phyloP scores from a whole-genome alignment of 805 yeast species.

The Pichia heedii region DNA sequence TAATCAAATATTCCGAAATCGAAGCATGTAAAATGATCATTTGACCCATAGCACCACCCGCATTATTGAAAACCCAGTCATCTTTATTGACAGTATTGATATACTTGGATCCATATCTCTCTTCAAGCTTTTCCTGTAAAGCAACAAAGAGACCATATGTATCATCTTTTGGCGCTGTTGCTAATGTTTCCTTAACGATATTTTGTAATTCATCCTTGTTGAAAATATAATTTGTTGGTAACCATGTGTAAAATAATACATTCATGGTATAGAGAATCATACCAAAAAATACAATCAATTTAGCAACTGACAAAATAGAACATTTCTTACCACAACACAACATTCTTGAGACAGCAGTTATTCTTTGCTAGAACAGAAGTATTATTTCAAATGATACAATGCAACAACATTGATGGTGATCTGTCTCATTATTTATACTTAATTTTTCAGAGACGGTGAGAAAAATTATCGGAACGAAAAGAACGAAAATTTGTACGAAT shows the following conservation, averaged over 20 bases:
- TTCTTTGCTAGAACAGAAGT: too few relatives aligned
- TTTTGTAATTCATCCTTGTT: constrained; percentile 53
- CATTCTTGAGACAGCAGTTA: not conserved
- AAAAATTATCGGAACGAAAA: too few relatives aligned
- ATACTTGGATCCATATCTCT: constrained; percentile 54
- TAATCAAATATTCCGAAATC: constrained; percentile 80
- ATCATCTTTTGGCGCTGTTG: constrained; percentile 45
- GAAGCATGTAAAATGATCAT: constrained; percentile 96
- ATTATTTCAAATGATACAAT: too few relatives aligned
- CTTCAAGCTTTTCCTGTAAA: constrained; percentile 48
- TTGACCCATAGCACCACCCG: constrained; percentile 98
- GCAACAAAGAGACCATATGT: constrained; percentile 56
- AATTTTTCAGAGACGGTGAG: too few relatives aligned
- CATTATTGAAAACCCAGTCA: constrained; percentile 95
- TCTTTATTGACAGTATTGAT: constrained; percentile 65
- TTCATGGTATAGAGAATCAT: constrained; percentile 29
- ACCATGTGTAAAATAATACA: constrained; percentile 46
- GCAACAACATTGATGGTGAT: too few relatives aligned
- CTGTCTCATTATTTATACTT: too few relatives aligned
- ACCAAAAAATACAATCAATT: not conserved
- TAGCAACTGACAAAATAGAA: not conserved
- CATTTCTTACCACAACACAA: constrained; percentile 4
- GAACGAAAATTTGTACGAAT: too few relatives aligned
- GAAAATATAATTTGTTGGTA: constrained; percentile 64
- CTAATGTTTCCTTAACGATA: constrained; percentile 47